Conservation (phyloP, 202 grass and related monocot species). For the Zoysia matrella region DNA sequence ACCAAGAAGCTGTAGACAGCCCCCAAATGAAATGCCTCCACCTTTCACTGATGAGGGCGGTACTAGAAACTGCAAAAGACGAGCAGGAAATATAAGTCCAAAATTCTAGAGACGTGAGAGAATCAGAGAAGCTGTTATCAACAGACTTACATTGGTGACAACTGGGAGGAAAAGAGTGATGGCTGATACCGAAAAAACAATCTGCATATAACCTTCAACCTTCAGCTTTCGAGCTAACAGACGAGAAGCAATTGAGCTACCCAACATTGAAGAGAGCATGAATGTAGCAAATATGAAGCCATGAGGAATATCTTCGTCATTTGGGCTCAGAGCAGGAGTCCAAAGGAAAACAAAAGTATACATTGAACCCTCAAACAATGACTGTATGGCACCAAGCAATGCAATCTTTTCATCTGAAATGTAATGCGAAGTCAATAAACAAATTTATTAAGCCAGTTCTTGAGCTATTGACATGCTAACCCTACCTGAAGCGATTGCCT, state of each 20-base stretch:
- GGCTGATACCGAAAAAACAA: slow-evolving; percentile 73
- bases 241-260: too few relatives aligned
- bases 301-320: slow-evolving; percentile 76
- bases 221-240: too few relatives aligned
- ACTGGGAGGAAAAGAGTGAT: slow-evolving; percentile 78
- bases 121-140: background rate
- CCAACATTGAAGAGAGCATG: too few relatives aligned
- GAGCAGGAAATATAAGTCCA: background rate
- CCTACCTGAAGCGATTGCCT: slow-evolving; percentile 83
- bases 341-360: slow-evolving; percentile 94
- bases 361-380: slow-evolving; percentile 89
- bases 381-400: slow-evolving; percentile 89
- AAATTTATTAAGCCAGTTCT: slow-evolving; percentile 15
- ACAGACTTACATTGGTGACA: slow-evolving; percentile 66
- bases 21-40: slow-evolving; percentile 67
- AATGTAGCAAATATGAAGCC: too few relatives aligned
- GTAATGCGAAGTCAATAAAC: slow-evolving; percentile 22
- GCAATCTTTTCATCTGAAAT: slow-evolving; percentile 95
- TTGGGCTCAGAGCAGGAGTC: slow-evolving; percentile 90
- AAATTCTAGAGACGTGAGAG: background rate
- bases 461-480: slow-evolving; percentile 19
- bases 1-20: slow-evolving; percentile 74
- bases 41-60: slow-evolving; percentile 55
- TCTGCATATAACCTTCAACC: slow-evolving; percentile 61
- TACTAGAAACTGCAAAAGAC: slow-evolving; percentile 62